Percentiles rank a stretch among this genome's conserved stretches.
phyloP scores from a whole-genome alignment of 2,329 filamentous ascomycete genomes.

The Exophiala dermatitidis region DNA sequence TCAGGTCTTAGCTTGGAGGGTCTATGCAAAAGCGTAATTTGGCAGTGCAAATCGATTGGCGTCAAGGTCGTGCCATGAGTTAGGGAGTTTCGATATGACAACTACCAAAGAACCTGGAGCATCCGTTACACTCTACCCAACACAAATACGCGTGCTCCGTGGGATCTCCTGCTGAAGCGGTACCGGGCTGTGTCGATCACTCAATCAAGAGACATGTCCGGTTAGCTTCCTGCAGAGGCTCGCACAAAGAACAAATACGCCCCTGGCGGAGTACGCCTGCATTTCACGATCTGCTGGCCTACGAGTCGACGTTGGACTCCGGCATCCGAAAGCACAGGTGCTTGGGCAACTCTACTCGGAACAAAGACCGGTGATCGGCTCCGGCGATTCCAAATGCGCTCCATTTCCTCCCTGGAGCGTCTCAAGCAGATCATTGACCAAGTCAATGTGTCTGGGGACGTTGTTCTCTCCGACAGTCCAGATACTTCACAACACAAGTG shows the following conservation, averaged over 20 bases:
- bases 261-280: no score
- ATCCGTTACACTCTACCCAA: no score
- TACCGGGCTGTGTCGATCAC: not conserved
- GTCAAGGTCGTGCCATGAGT: constrained; percentile 55
- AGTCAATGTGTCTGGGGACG: no score
- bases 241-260: not conserved
- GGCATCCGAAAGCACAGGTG: not conserved
- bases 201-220: not conserved
- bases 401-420: no score
- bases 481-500: no score
- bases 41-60: constrained; percentile 67
- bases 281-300: no score
- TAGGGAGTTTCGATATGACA: no score
- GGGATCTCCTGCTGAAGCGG: not conserved
- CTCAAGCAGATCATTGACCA: no score
- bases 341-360: not conserved
- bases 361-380: not conserved
- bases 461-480: no score
- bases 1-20: constrained; percentile 65
- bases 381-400: not conserved
- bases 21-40: constrained; percentile 66
- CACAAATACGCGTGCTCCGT: no score
- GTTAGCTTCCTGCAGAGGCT: not conserved
- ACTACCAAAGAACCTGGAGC: no score
- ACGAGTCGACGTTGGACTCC: no score